Conservation (phyloP, 2,329 filamentous ascomycete species). For the Fusarium tuaranense region DNA sequence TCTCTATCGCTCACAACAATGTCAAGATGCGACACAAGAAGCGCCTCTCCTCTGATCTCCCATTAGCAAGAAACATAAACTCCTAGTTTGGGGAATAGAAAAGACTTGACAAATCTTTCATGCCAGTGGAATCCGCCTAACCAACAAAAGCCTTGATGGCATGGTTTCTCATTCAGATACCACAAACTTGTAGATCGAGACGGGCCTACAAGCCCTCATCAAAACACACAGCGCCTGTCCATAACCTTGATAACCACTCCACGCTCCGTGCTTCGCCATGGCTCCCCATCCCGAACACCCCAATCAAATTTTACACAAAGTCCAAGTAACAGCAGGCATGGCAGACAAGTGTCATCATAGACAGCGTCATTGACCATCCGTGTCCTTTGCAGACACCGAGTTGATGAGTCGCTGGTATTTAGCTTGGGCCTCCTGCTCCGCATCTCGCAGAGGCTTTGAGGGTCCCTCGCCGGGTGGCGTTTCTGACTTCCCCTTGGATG, state of each 20-base stretch:
- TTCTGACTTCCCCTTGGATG: slow-evolving; percentile 41
- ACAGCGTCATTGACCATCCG: slow-evolving; percentile 32
- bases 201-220: background rate
- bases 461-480: slow-evolving; percentile 27
- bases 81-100: background rate
- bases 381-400: slow-evolving; percentile 51
- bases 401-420: slow-evolving; percentile 53
- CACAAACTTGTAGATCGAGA: background rate
- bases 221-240: slow-evolving; percentile 28
- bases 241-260: slow-evolving; percentile 29
- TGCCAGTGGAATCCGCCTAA: background rate
- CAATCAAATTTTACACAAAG: slow-evolving; percentile 32
- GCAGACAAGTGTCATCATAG: background rate
- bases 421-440: slow-evolving; percentile 50
- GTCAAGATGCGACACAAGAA: background rate
- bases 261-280: slow-evolving; percentile 39
- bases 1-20: background rate
- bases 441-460: slow-evolving; percentile 45
- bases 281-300: slow-evolving; percentile 19
- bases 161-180: slow-evolving; percentile 6
- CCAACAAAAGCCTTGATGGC: background rate
- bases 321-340: background rate
- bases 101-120: background rate
- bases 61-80: background rate
- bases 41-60: background rate